A percentile compares a stretch with the other conserved stretches of the same genome.
Evolutionary conservation across 2,329 filamentous ascomycete genomes (phyloP).

Genomic region (Aureobasidium musti): DNA sequence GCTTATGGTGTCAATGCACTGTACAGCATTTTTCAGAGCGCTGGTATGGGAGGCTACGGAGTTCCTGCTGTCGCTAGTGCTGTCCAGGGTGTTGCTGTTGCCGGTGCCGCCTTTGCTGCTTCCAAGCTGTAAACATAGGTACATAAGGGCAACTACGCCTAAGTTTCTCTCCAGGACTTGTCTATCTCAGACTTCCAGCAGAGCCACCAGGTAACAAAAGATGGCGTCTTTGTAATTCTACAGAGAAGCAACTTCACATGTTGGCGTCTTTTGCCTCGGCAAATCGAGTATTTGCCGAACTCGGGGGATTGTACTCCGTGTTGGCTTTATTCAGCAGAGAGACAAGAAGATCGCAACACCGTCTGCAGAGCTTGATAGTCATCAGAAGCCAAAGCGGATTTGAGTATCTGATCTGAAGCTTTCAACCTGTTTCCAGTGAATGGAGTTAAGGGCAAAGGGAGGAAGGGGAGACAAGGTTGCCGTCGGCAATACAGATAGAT

Average conservation of each 20-base stretch:
- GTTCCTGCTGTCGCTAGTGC: conserved; percentile 34
- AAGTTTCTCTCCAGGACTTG: background rate
- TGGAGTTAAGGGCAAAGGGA: background rate
- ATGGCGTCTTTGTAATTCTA: background rate
- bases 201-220: background rate
- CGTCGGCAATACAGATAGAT: background rate
- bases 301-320: conserved; percentile 3
- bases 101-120: background rate
- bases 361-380: background rate
- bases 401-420: background rate
- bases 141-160: background rate
- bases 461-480: background rate
- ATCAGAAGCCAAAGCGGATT: background rate
- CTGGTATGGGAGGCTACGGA: conserved; percentile 41
- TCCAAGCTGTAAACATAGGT: background rate
- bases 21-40: conserved; percentile 38
- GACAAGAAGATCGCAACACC: background rate
- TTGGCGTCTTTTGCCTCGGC: conserved; percentile 17
- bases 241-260: conserved; percentile 5
- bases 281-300: background rate
- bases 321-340: background rate
- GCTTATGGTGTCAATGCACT: conserved; percentile 33
- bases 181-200: background rate
- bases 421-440: background rate
- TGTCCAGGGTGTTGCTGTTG: conserved; percentile 30